Conservation (phyloP, 371 early-diverging fungal species). For the Mucor racemosus region DNA sequence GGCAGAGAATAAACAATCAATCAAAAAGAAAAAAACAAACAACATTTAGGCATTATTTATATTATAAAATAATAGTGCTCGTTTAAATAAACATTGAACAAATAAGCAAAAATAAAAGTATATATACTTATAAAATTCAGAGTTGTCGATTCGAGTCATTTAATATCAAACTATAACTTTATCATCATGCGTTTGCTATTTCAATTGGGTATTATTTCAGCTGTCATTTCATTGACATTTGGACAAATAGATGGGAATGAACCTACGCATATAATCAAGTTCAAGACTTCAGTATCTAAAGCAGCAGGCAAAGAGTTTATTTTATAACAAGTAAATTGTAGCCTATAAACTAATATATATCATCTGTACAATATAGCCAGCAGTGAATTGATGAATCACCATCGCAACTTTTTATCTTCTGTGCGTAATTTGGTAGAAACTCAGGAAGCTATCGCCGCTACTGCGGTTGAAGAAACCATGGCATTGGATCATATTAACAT, state of each 20-base stretch:
- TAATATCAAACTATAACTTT: background rate
- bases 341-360: background rate
- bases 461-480: conserved; percentile 14
- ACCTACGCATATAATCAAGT: conserved; percentile 32
- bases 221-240: conserved; percentile 8
- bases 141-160: background rate
- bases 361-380: background rate
- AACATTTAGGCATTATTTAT: background rate
- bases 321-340: background rate
- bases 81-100: background rate
- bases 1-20: background rate
- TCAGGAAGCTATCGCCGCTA: background rate
- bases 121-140: background rate
- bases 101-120: background rate
- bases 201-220: conserved; percentile 11
- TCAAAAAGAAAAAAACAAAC: background rate
- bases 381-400: conserved; percentile 17
- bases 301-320: conserved; percentile 14
- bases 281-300: conserved; percentile 19
- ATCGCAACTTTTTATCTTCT: conserved; percentile 21
- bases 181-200: conserved; percentile 11
- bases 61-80: background rate
- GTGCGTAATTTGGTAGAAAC: conserved; percentile 10
- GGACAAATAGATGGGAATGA: conserved; percentile 19
- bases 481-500: conserved; percentile 21